These are phyloP conservation scores for Chromera velia DNA, from an alignment of 73 alveolate species.

Conservation along the genomic window DNA sequence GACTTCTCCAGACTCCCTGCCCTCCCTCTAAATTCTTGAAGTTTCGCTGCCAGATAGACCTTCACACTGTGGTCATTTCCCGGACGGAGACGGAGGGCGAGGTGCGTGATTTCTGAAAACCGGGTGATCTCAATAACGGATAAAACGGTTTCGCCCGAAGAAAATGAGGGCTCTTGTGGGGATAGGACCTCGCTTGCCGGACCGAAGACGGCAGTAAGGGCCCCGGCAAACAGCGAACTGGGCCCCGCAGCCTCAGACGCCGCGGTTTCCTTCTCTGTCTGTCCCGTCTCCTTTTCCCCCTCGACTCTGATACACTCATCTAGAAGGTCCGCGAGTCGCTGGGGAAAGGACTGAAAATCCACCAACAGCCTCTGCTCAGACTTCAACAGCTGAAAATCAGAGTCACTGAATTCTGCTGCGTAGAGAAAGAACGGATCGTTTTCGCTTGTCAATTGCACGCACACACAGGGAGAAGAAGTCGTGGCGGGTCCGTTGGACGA, in stretches of 20 bases:
- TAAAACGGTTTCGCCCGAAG: conserved; percentile 17
- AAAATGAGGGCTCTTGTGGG: background rate
- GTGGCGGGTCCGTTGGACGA: too few species aligned
- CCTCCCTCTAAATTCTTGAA: conserved; percentile 13
- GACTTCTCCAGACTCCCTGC: too few species aligned
- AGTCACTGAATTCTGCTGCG: conserved; percentile 29
- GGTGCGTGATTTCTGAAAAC: conserved; percentile 11
- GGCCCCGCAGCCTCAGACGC: too few species aligned
- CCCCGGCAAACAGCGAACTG: too few species aligned
- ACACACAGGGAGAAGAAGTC: too few species aligned
- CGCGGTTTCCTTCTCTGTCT: too few species aligned
- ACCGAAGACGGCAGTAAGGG: background rate
- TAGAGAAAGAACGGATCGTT: conserved; percentile 47
- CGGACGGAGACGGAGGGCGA: conserved; percentile 14
- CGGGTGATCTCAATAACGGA: conserved; percentile 24
- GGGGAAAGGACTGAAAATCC: conserved; percentile 44
- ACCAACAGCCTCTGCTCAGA: conserved; percentile 25
- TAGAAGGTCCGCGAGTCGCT: conserved; percentile 11
- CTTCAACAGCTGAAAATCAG: conserved; percentile 43
- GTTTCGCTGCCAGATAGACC: conserved; percentile 29
- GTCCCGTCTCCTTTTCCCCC: too few species aligned
- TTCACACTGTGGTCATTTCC: conserved; percentile 48
- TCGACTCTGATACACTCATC: conserved; percentile 24
- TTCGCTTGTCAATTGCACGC: too few species aligned
- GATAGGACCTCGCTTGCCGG: conserved; percentile 7